Base-by-base conservation (phyloP, 805 yeast species). In the Suhomyces faveliae region DNA sequence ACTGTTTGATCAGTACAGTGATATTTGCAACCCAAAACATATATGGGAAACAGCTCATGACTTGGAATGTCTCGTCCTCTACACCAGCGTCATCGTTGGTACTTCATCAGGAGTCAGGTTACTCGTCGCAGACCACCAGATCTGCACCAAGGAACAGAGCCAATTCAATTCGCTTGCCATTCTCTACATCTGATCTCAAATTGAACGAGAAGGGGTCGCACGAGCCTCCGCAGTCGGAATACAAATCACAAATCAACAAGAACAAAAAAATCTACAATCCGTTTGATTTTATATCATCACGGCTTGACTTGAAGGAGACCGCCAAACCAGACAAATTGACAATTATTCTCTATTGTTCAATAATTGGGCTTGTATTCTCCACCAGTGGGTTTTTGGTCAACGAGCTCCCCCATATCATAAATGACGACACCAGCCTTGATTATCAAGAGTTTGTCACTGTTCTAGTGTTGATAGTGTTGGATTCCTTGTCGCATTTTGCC, bases 11-110 rank as follows among this genome's bases (percentile, higher is more conserved):
- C 24, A 81, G 94, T 4, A 78, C 91, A 42, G 62, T 86, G 6
- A 80, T 89, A 15, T 89, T 90, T 70, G 96, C 92, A 4, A 79
- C 83, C 2, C 96, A 89, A 60, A 89, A 89, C 61, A 87, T 90
- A 40, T 89, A 88, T 65, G 90, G 94, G 33, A 90, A 90, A 67
- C 84, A 82, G 53, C 82, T 90, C 35, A 79, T 89, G 51, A 88
- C 73, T 1, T 68, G 74, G 74, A 91, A 30, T 66, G 58, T 55
- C 56, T 12, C 43, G 54, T n/a, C 44, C 5, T 19, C 29, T 15
- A 43, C 48, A 2, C 54, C 56, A 22, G 67, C 71, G 3, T 60
- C 61, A 1, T 56, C 64, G 35, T 55, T 67, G 45, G 71, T 62
- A 5, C 47, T 67, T 29, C 62, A 62, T 43, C 56, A 66, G 23